These are phyloP conservation scores for Atractiella rhizophila DNA, from an alignment of 768 basidiomycete species.

Conservation along the genomic window DNA sequence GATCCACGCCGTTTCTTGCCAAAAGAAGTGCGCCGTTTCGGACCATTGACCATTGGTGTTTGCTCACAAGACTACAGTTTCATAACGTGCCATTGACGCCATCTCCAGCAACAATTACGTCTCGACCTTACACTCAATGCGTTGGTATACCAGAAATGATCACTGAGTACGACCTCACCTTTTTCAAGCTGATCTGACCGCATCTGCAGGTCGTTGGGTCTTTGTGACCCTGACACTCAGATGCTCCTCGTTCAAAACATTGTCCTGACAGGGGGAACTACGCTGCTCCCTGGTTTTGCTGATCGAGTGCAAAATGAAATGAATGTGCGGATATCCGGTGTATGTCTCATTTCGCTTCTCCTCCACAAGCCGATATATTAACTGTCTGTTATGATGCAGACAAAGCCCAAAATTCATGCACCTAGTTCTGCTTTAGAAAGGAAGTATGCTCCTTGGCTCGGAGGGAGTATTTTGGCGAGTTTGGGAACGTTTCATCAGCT, in stretches of 20 bases:
- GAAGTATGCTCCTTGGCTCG: conserved; percentile 79
- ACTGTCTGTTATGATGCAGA: conserved; percentile 9
- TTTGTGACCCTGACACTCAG: conserved; percentile 77
- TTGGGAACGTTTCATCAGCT: conserved; percentile 87
- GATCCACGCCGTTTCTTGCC: conserved; percentile 30
- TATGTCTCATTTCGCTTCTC: conserved; percentile 24
- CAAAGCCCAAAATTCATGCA: conserved; percentile 68
- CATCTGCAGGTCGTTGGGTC: no score
- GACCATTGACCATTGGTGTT: not conserved
- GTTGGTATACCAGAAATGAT: conserved; percentile 41
- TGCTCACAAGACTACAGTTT: not conserved
- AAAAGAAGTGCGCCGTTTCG: conserved; percentile 6
- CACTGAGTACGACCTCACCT: conserved; percentile 44
- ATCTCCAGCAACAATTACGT: conserved; percentile 20
- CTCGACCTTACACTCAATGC: conserved; percentile 21
- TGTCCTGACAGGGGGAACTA: conserved; percentile 85
- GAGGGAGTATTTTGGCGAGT: conserved; percentile 79
- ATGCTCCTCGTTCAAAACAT: conserved; percentile 75
- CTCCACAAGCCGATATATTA: not conserved
- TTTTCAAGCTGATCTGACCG: no score
- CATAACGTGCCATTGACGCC: conserved; percentile 13
- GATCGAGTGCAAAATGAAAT: conserved; percentile 64
- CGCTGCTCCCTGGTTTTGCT: conserved; percentile 54
- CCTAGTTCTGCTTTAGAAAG: conserved; percentile 75
- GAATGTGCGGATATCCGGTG: conserved; percentile 45